phyloP scores from a whole-genome alignment of 257 asterid genomes.

The Agastache rugosa region DNA sequence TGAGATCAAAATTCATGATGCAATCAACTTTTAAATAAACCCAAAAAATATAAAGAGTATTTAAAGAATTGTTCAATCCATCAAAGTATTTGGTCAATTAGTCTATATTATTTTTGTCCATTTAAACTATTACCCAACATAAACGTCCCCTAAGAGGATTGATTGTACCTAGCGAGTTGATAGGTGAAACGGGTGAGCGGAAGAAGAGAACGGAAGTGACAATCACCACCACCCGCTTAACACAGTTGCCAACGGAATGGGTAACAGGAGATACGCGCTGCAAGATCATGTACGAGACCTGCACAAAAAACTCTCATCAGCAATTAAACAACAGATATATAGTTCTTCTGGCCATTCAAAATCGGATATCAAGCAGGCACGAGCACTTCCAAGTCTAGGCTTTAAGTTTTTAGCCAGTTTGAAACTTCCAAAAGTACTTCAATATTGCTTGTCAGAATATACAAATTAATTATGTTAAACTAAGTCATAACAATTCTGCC shows the following conservation, averaged over 20 bases:
- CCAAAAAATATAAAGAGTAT: not conserved
- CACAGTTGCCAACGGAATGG: conserved; percentile 98
- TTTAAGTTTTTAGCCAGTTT: not conserved
- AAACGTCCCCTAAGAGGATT: not conserved
- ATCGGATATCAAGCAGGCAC: too few relatives aligned
- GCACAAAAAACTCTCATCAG: conserved; percentile 46
- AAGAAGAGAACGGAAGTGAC: conserved; percentile 93
- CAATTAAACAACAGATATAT: not conserved
- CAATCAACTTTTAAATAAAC: not conserved
- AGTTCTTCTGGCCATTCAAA: not conserved
- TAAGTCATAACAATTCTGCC: not conserved
- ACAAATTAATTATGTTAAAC: not conserved
- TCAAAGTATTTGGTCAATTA: not conserved
- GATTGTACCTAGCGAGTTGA: conserved; percentile 74
- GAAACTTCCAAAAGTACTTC: not conserved
- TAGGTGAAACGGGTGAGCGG: conserved; percentile 82
- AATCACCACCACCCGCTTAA: conserved; percentile 95
- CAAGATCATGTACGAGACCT: conserved; percentile 98
- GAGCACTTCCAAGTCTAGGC: not conserved
- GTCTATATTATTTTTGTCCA: not conserved
- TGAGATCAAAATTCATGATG: not conserved
- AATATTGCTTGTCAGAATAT: conserved; percentile 1
- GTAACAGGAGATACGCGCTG: conserved; percentile 98
- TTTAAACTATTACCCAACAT: not conserved
- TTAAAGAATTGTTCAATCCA: not conserved